Evolutionary conservation across 495 filamentous ascomycete genomes (phyloP).

Genomic region (Aspergillus diversus): DNA sequence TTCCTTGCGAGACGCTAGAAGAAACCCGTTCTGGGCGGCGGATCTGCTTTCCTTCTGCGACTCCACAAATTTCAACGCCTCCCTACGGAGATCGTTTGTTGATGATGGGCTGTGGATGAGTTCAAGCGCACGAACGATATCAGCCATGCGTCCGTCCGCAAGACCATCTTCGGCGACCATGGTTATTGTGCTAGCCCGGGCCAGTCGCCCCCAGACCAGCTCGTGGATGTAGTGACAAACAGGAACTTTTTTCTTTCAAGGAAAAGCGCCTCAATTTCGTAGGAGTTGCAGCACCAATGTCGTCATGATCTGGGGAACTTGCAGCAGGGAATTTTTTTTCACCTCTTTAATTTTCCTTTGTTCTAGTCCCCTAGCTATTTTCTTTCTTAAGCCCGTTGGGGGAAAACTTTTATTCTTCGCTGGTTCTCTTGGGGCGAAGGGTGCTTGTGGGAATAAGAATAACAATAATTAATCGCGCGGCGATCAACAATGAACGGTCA

Average conservation of each 20-base stretch:
- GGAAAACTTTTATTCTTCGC: not conserved
- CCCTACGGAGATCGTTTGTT: conserved; percentile 78
- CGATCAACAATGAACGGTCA: conserved; percentile 17
- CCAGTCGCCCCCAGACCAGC: conserved; percentile 10
- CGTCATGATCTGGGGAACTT: conserved; percentile 16
- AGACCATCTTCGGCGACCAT: conserved; percentile 48
- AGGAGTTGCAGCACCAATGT: conserved; percentile 14
- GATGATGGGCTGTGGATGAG: conserved; percentile 83
- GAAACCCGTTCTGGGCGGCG: conserved; percentile 84
- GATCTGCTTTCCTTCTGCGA: conserved; percentile 73
- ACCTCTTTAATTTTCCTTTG: conserved; percentile 1
- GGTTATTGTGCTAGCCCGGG: conserved; percentile 10
- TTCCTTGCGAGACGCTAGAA: conserved; percentile 70
- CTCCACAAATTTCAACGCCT: conserved; percentile 84
- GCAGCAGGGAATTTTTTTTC: conserved; percentile 6
- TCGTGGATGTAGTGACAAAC: conserved; percentile 8
- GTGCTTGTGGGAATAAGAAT: conserved; percentile 1
- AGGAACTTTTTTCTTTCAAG: conserved; percentile 3
- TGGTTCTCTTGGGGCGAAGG: not conserved
- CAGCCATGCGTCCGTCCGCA: conserved; percentile 47
- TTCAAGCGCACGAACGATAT: conserved; percentile 79
- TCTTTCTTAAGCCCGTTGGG: not conserved
- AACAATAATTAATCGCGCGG: conserved; percentile 14
- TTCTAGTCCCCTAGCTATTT: not conserved
- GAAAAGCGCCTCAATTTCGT: conserved; percentile 2